These are phyloP conservation scores for Calocybe gangraenosa DNA, from an alignment of 768 basidiomycete genomes.

Conservation along the genomic window DNA sequence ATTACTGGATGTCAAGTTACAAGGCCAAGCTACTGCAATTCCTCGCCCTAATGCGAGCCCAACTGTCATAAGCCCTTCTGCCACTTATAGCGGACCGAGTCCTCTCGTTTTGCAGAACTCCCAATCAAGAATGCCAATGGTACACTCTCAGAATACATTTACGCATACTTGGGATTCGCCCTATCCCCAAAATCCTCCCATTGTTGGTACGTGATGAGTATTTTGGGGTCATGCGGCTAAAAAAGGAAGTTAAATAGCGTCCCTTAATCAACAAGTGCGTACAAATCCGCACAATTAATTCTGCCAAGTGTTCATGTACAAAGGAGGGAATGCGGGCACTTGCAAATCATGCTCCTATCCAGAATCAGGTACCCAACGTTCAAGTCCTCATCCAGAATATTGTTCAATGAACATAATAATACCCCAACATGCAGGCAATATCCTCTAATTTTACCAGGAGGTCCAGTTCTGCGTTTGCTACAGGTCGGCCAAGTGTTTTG, in stretches of 20 bases:
- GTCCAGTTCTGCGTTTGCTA: neutral
- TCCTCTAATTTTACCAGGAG: neutral
- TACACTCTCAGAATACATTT: neutral
- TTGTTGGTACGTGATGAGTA: neutral
- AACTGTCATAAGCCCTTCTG: too few species aligned
- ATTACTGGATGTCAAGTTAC: neutral
- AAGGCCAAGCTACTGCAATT: neutral
- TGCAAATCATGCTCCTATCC: neutral
- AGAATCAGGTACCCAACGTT: neutral
- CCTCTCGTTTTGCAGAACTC: neutral
- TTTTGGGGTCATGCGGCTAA: neutral
- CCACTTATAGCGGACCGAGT: neutral
- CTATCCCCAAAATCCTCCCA: neutral
- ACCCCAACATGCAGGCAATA: too few species aligned
- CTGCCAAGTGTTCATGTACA: too few species aligned
- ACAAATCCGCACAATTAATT: neutral
- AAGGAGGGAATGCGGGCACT: neutral
- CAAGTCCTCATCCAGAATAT: neutral
- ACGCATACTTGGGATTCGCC: neutral
- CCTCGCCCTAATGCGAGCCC: too few species aligned
- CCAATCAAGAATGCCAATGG: neutral
- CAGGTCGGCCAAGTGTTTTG: conserved; percentile 1
- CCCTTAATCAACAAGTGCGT: conserved; percentile 3
- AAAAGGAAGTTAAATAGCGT: neutral
- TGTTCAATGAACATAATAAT: neutral